Conservation (phyloP, 2,329 filamentous ascomycete genomes). For the Trichoderma sp. region DNA sequence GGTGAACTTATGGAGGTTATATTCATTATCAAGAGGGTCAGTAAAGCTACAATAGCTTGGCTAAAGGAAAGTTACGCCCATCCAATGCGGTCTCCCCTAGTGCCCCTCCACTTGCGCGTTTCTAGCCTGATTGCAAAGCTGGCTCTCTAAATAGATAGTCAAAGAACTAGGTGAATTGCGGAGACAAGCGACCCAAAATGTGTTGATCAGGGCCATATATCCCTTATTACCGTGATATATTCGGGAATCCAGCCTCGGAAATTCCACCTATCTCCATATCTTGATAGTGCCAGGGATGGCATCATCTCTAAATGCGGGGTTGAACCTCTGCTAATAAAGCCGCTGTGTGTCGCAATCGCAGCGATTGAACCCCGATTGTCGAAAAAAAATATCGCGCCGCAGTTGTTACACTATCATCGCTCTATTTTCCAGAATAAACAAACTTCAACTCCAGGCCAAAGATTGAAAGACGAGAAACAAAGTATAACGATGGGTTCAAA, state of each 20-base stretch:
- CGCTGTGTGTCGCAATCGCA: neutral
- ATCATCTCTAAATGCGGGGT: conserved; percentile 12
- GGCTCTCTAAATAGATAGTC: neutral
- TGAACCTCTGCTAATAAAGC: neutral
- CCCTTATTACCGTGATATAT: neutral
- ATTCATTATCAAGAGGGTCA: too few relatives aligned
- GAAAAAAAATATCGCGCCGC: neutral
- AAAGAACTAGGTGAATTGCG: neutral
- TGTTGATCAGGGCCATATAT: neutral
- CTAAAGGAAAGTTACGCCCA: neutral
- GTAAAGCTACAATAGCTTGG: too few relatives aligned
- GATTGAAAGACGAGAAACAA: neutral
- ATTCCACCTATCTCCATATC: conserved; percentile 2
- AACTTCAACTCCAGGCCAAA: neutral
- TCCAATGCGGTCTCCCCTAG: neutral
- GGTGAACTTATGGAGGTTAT: too few relatives aligned
- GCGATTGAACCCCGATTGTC: neutral
- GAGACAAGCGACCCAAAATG: neutral
- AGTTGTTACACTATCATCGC: too few relatives aligned
- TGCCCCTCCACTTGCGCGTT: neutral
- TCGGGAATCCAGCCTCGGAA: neutral
- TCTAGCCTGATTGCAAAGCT: neutral
- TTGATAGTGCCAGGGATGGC: conserved; percentile 13
- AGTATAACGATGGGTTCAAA: neutral
- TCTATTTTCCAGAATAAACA: neutral